phyloP scores from a whole-genome alignment of 371 early-diverging fungal genomes.

The Aphelidium insulamus region DNA sequence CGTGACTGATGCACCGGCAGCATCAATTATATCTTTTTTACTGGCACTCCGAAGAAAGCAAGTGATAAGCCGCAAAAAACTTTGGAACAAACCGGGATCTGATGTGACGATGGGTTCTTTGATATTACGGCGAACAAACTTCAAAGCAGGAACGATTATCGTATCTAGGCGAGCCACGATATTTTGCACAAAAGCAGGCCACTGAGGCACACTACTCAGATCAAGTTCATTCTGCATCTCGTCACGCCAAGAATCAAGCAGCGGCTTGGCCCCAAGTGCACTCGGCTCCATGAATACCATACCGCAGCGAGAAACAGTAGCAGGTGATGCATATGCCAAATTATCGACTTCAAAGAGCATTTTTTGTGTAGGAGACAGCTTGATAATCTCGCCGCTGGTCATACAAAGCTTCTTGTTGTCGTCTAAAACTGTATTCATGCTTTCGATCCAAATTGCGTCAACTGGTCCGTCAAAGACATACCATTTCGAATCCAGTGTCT shows the following conservation, averaged over 20 bases:
- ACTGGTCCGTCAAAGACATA: constrained; percentile 42
- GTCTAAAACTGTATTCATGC: constrained; percentile 37
- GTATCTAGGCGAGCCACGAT: too few relatives aligned
- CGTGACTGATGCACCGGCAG: too few relatives aligned
- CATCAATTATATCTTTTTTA: too few relatives aligned
- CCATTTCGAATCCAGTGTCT: constrained; percentile 25
- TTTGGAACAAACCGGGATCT: constrained; percentile 16
- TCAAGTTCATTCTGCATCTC: too few relatives aligned
- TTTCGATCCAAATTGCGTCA: constrained; percentile 40
- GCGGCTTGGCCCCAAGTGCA: constrained; percentile 22
- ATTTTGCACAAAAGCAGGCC: too few relatives aligned
- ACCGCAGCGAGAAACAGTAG: constrained; percentile 32
- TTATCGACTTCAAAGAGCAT: constrained; percentile 35
- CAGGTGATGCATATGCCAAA: constrained; percentile 31
- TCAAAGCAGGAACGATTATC: constrained; percentile 12
- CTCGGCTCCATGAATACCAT: constrained; percentile 38
- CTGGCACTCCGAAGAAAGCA: too few relatives aligned
- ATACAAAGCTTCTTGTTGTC: constrained; percentile 39
- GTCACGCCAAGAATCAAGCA: constrained; percentile 24
- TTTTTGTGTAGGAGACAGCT: constrained; percentile 23
- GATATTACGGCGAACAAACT: constrained; percentile 14
- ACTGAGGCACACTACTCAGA: too few relatives aligned
- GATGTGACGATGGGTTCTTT: constrained; percentile 23
- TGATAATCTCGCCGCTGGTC: constrained; percentile 34
- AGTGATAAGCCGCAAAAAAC: constrained; percentile 16